Base-by-base conservation (phyloP, 495 filamentous ascomycete species). In the Baudoinia panamericana region DNA sequence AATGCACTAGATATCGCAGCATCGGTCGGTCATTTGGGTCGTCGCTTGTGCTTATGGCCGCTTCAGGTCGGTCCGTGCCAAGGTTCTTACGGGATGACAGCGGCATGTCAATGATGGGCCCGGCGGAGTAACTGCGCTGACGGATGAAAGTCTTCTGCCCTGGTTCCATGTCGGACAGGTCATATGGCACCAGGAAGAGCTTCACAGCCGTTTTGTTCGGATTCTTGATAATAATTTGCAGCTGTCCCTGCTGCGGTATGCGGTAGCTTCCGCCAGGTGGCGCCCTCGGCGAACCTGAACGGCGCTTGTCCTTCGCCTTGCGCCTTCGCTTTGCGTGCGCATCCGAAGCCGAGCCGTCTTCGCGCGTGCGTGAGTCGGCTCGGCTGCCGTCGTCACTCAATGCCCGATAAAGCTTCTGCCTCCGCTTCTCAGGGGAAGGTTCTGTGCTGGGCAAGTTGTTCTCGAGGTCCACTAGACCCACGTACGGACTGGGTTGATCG, bases 161-260 rank as follows among this genome's bases (percentile, higher is more conserved):
- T 8, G 84, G 69, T 47, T 90, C 82, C 92, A 99, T 99, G 40
- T 85, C 90, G n/a, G 73, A 69, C 6, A 99, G 69, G 58, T 95
- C 87, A 54, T 99, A 99, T 0, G 92, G 90, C 18, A 99, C 76
- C 11, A 96, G 70, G 50, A 95, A 99, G 12, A 95, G 63, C 57
- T 95, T 95, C 36, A 95, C 84, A 4, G 87, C 87, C 3, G 86
- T 95, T 56, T 93, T 95, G 65, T 93, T 86, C 9, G 84, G 85
- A 50, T 93, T 95, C 56, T 93, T 92, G 60, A 95, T 90, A 33
- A 99, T 79, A 48, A 99, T 92, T 58, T 99, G 90, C 19, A 99
- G 65, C 56, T 96, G 90, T 0, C 90, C 90, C 52, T 86, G 82
- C 55, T 94, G 82, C 0, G 90, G 92, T 32, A 99, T 94, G 37